phyloP scores from a whole-genome alignment of 1,284 basidiomycete genomes.

The Cerioporus squamosus region DNA sequence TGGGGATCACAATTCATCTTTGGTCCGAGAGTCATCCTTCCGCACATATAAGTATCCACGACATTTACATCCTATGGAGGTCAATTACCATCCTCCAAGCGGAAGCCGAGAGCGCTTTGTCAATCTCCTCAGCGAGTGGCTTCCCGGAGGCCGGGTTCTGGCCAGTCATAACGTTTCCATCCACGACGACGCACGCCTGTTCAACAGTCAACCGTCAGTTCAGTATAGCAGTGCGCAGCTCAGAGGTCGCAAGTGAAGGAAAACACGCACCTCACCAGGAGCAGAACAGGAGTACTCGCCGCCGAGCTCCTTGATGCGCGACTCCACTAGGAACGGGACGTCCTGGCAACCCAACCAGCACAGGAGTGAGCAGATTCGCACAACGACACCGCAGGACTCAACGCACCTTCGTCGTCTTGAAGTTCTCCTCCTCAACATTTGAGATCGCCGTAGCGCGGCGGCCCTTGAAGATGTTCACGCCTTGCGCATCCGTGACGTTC shows the following conservation, averaged over 20 bases:
- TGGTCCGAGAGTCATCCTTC: too few species aligned
- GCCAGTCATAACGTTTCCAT: constrained; percentile 61
- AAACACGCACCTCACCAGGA: constrained; percentile 56
- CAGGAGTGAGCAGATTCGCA: constrained; percentile 28
- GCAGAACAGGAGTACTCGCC: constrained; percentile 62
- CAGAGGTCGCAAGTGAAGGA: neutral
- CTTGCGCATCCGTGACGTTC: constrained; percentile 53
- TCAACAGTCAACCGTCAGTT: neutral
- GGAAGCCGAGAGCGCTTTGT: constrained; percentile 34
- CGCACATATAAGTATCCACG: too few species aligned
- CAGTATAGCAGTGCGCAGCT: too few species aligned
- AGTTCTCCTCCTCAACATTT: constrained; percentile 66
- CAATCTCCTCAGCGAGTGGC: constrained; percentile 52
- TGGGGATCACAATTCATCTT: too few species aligned
- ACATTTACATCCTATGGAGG: too few species aligned
- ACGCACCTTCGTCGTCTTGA: constrained; percentile 7
- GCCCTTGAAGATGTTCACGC: constrained; percentile 68
- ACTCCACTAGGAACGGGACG: constrained; percentile 75
- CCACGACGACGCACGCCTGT: constrained; percentile 49
- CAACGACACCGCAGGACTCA: neutral
- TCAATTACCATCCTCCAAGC: too few species aligned
- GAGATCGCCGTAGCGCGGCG: constrained; percentile 70
- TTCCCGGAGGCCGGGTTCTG: constrained; percentile 73
- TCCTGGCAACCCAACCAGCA: constrained; percentile 30
- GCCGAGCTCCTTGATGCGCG: constrained; percentile 62